phyloP scores from a whole-genome alignment of 257 asterid genomes.

The Scutellaria minor region DNA sequence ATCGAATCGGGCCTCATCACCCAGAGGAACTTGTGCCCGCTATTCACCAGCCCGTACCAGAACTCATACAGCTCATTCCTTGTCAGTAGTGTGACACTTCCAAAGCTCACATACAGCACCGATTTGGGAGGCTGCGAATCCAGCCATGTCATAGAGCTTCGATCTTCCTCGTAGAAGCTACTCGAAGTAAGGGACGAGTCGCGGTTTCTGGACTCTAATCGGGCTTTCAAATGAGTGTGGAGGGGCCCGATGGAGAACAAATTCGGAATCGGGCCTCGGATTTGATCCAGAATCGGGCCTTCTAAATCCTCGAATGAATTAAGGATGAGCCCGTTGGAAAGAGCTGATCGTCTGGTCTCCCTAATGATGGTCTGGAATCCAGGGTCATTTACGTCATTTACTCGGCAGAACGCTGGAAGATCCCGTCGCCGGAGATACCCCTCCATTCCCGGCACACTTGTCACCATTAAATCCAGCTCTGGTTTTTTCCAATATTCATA shows the following conservation, averaged over 20 bases:
- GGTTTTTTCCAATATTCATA: conserved; percentile 36
- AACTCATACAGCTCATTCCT: conserved; percentile 50
- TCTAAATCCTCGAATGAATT: conserved; percentile 73
- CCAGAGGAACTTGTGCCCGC: conserved; percentile 54
- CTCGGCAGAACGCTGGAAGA: conserved; percentile 39
- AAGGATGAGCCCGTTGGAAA: conserved; percentile 57
- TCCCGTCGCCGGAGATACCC: conserved; percentile 48
- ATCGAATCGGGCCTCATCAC: conserved; percentile 57
- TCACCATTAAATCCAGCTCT: conserved; percentile 46
- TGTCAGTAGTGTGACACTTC: conserved; percentile 47
- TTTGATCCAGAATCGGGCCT: conserved; percentile 48
- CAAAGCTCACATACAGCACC: conserved; percentile 62
- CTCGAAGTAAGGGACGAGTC: conserved; percentile 36
- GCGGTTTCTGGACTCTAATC: conserved; percentile 22
- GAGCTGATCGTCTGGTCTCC: conserved; percentile 44
- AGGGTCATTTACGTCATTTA: conserved; percentile 35
- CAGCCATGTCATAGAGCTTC: conserved; percentile 53
- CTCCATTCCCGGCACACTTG: conserved; percentile 52
- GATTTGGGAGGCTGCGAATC: conserved; percentile 48
- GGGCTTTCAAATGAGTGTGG: conserved; percentile 52
- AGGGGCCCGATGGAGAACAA: conserved; percentile 65
- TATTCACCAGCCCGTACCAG: conserved; percentile 60
- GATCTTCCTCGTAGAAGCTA: conserved; percentile 58
- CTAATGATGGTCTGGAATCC: conserved; percentile 30
- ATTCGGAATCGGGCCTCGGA: conserved; percentile 52